These are phyloP conservation scores for Hysterangium stoloniferum DNA, from an alignment of 768 basidiomycete species.

Conservation along the genomic window DNA sequence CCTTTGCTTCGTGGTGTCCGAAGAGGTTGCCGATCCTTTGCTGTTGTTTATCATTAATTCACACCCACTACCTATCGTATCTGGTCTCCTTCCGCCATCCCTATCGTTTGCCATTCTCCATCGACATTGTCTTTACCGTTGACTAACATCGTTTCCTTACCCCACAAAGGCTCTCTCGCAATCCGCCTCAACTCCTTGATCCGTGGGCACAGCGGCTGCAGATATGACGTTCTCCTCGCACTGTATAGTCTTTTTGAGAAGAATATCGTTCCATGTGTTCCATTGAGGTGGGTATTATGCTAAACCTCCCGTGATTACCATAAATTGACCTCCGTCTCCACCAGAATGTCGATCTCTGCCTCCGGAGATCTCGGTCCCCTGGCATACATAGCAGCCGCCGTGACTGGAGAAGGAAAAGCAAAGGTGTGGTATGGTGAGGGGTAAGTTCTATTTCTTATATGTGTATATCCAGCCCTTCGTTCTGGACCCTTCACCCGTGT, in stretches of 20 bases:
- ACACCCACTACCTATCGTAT: too few species aligned
- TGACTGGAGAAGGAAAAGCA: conserved; percentile 20
- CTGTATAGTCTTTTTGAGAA: conserved; percentile 18
- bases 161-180: conserved; percentile 15
- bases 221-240: conserved; percentile 18
- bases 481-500: neutral
- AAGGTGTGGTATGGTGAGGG: conserved; percentile 16
- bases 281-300: conserved; percentile 17
- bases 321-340: neutral
- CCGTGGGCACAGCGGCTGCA: conserved; percentile 22
- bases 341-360: conserved; percentile 18
- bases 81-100: too few species aligned
- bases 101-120: too few species aligned
- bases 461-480: neutral
- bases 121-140: too few species aligned
- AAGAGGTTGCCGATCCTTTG: too few species aligned
- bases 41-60: too few species aligned
- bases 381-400: conserved; percentile 19
- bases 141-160: neutral
- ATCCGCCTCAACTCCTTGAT: conserved; percentile 23
- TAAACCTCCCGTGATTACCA: neutral
- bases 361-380: conserved; percentile 22
- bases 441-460: conserved; percentile 7
- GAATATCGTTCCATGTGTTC: conserved; percentile 21
- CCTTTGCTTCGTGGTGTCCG: too few species aligned